Evolutionary conservation across 2,329 filamentous ascomycete species (phyloP).

Genomic region (Hymenoscyphus occultus): DNA sequence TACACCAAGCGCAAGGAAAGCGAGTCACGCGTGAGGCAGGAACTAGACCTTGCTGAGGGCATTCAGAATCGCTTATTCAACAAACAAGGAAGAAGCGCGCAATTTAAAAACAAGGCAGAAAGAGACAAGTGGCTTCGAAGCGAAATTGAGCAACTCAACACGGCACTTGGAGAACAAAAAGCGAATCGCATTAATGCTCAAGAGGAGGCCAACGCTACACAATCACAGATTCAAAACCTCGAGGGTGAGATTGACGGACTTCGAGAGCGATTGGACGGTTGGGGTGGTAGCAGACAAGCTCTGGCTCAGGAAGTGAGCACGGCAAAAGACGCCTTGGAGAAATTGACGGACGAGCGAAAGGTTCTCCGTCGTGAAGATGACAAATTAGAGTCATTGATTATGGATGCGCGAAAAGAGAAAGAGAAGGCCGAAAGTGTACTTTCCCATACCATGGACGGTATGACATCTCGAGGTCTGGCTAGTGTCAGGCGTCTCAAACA

Average conservation of each 20-base stretch:
- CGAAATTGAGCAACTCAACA: slow-evolving; percentile 77
- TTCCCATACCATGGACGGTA: slow-evolving; percentile 82
- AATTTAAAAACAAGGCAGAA: slow-evolving; percentile 84
- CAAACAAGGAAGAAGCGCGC: slow-evolving; percentile 85
- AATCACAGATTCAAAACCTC: slow-evolving; percentile 66
- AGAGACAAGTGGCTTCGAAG: slow-evolving; percentile 78
- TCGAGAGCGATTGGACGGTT: slow-evolving; percentile 72
- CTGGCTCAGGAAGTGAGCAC: slow-evolving; percentile 71
- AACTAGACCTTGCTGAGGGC: slow-evolving; percentile 73
- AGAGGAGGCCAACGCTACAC: slow-evolving; percentile 74
- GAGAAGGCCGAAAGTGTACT: slow-evolving; percentile 75
- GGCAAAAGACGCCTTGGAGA: slow-evolving; percentile 76
- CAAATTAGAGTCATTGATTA: slow-evolving; percentile 74
- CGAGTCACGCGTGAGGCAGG: slow-evolving; percentile 67
- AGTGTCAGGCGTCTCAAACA: slow-evolving; percentile 79
- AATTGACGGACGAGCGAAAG: slow-evolving; percentile 81
- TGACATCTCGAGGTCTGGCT: slow-evolving; percentile 82
- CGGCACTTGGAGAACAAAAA: slow-evolving; percentile 74
- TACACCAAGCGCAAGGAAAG: slow-evolving; percentile 71
- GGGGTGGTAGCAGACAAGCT: slow-evolving; percentile 69
- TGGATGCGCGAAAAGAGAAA: slow-evolving; percentile 72
- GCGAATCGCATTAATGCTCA: slow-evolving; percentile 79
- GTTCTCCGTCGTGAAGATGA: slow-evolving; percentile 85
- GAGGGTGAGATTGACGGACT: slow-evolving; percentile 71
- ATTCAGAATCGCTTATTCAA: slow-evolving; percentile 76